A percentile compares a stretch with the other conserved stretches of the same genome.
Conservation (phyloP, 2,329 filamentous ascomycete species). For the Stachybotrys echinatus region DNA sequence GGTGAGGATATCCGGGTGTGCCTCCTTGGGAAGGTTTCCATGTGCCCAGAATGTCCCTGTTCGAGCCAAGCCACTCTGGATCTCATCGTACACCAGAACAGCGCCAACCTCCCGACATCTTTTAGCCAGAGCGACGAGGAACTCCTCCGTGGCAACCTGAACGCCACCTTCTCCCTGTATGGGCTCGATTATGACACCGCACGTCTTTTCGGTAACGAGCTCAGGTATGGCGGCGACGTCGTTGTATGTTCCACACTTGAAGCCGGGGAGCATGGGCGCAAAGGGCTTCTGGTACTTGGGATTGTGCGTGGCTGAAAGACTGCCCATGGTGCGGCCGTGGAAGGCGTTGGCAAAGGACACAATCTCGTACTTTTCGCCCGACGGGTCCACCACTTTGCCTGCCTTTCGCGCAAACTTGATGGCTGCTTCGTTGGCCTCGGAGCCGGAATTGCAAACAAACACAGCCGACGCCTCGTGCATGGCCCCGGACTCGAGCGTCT, state of each 20-base stretch:
- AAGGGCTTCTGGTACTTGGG: conserved; percentile 97
- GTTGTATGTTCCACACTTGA: conserved; percentile 82
- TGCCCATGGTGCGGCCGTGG: conserved; percentile 95
- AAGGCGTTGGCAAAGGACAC: conserved; percentile 91
- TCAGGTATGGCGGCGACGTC: conserved; percentile 66
- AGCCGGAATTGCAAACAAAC: conserved; percentile 94
- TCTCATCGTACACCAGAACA: conserved; percentile 91
- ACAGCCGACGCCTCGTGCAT: conserved; percentile 78
- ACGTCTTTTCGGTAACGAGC: conserved; percentile 79
- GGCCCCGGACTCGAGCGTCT: conserved; percentile 70
- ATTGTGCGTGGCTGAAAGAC: conserved; percentile 92
- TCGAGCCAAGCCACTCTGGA: conserved; percentile 86
- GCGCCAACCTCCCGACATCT: conserved; percentile 84
- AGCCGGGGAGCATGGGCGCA: conserved; percentile 90
- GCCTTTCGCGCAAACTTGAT: conserved; percentile 96
- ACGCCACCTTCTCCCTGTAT: conserved; percentile 97
- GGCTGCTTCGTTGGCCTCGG: conserved; percentile 95
- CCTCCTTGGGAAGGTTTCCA: conserved; percentile 63
- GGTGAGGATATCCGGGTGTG: conserved; percentile 90
- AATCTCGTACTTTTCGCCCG: conserved; percentile 71
- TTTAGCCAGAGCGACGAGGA: conserved; percentile 75
- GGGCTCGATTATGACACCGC: conserved; percentile 92
- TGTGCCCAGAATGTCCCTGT: conserved; percentile 93
- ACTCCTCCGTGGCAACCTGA: conserved; percentile 75
- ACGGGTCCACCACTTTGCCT: conserved; percentile 68